Evolutionary conservation across 805 yeast species (phyloP).

Genomic region (Saccharomycopsis malanga): DNA sequence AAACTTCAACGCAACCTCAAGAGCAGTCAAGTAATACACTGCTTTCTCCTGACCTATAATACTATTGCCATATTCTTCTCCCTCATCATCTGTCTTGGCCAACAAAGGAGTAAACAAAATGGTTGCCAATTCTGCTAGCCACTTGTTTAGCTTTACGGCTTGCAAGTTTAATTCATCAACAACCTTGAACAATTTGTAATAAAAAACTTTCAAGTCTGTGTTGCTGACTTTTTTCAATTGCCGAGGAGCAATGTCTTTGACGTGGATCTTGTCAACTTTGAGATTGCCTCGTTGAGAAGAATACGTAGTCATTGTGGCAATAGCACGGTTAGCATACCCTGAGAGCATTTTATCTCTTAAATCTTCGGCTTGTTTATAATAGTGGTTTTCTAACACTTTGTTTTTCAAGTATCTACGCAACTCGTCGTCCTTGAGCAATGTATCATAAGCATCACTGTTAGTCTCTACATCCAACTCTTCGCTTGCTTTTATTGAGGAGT

Average conservation of each 20-base stretch:
- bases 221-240: constrained; percentile 5
- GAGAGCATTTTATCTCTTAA: constrained; percentile 47
- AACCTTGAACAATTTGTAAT: constrained; percentile 20
- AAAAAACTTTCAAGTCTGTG: constrained; percentile 20
- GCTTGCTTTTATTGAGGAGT: not conserved
- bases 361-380: constrained; percentile 54
- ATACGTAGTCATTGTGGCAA: constrained; percentile 22
- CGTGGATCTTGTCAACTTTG: constrained; percentile 19
- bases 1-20: constrained; percentile 42
- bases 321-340: constrained; percentile 35
- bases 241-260: constrained; percentile 6
- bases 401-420: constrained; percentile 22
- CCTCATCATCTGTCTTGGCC: constrained; percentile 27
- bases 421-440: constrained; percentile 25
- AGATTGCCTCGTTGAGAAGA: constrained; percentile 6
- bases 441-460: not conserved
- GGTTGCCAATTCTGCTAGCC: constrained; percentile 39
- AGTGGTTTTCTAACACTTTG: constrained; percentile 43
- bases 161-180: constrained; percentile 43
- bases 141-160: constrained; percentile 41
- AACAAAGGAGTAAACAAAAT: constrained; percentile 43
- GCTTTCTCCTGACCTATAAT: constrained; percentile 70
- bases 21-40: constrained; percentile 46
- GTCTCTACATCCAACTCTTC: not conserved
- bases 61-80: constrained; percentile 73